Percentiles rank a stretch among this genome's conserved stretches.
Evolutionary conservation across 2,329 filamentous ascomycete species (phyloP).

Genomic region (Cladophialophora exuberans): DNA sequence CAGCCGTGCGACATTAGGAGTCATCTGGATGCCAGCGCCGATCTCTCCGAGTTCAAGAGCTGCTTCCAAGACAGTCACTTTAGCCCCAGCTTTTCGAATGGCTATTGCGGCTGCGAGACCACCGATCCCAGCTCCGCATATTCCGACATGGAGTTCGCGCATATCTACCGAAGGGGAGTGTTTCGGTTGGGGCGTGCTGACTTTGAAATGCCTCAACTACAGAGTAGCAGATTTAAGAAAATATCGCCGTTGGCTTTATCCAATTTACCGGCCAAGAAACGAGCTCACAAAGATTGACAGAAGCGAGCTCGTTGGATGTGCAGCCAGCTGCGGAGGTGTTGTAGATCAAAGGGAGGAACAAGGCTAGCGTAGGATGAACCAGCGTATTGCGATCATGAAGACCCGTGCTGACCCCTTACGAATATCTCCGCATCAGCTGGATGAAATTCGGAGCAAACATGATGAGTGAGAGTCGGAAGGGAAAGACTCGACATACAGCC

Average conservation of each 20-base stretch:
- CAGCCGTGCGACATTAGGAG: constrained; percentile 36
- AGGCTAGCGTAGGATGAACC: too few relatives aligned
- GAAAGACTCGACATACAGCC: background rate
- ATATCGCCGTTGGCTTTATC: too few relatives aligned
- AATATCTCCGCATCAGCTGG: constrained; percentile 16
- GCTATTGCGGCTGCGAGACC: constrained; percentile 52
- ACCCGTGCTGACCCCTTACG: background rate
- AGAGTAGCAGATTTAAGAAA: too few relatives aligned
- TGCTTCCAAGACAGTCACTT: constrained; percentile 30
- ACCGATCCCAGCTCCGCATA: constrained; percentile 46
- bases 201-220: too few relatives aligned
- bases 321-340: too few relatives aligned
- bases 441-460: background rate
- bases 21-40: constrained; percentile 35
- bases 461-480: background rate
- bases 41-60: constrained; percentile 47
- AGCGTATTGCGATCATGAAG: background rate
- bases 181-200: too few relatives aligned
- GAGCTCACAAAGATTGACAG: too few relatives aligned
- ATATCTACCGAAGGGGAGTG: too few relatives aligned
- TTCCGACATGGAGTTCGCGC: constrained; percentile 32
- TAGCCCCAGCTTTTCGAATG: constrained; percentile 43
- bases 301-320: too few relatives aligned
- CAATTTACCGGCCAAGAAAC: too few relatives aligned
- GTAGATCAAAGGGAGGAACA: too few relatives aligned